phyloP scores from a whole-genome alignment of 805 yeast species.

The Pichia deserticola region DNA sequence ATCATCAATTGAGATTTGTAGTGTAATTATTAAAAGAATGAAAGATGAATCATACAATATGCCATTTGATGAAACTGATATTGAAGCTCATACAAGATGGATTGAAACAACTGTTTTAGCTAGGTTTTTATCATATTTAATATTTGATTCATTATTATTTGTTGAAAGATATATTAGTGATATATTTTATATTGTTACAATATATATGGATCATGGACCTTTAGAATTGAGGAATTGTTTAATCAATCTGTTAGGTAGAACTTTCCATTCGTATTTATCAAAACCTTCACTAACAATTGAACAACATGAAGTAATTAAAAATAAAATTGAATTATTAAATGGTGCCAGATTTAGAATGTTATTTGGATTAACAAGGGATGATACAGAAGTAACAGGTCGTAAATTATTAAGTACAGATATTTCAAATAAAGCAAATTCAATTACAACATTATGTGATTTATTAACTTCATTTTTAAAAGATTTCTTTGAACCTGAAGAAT shows the following conservation, averaged over 20 bases:
- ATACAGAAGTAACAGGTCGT: constrained; percentile 21
- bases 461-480: constrained; percentile 45
- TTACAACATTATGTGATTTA: constrained; percentile 54
- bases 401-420: constrained; percentile 22
- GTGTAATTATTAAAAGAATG: constrained; percentile 52
- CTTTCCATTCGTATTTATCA: constrained; percentile 60
- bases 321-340: constrained; percentile 39
- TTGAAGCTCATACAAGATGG: constrained; percentile 52
- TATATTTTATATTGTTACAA: constrained; percentile 56
- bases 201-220: constrained; percentile 46
- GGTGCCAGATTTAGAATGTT: constrained; percentile 63
- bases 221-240: constrained; percentile 53
- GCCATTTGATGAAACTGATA: constrained; percentile 37
- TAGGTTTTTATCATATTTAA: constrained; percentile 52
- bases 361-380: constrained; percentile 60
- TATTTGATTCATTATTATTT: constrained; percentile 60
- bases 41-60: constrained; percentile 44
- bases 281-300: constrained; percentile 42
- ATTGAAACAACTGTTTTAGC: constrained; percentile 65
- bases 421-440: constrained; percentile 37
- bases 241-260: constrained; percentile 55
- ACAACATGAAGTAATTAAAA: constrained; percentile 36
- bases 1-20: constrained; percentile 70
- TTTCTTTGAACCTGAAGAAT: constrained; percentile 39
- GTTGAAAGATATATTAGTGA: constrained; percentile 67